A percentile compares a stretch with the other conserved stretches of the same genome.
Conservation (phyloP, 306 rosid genomes). For the Ceratonia siliqua region DNA sequence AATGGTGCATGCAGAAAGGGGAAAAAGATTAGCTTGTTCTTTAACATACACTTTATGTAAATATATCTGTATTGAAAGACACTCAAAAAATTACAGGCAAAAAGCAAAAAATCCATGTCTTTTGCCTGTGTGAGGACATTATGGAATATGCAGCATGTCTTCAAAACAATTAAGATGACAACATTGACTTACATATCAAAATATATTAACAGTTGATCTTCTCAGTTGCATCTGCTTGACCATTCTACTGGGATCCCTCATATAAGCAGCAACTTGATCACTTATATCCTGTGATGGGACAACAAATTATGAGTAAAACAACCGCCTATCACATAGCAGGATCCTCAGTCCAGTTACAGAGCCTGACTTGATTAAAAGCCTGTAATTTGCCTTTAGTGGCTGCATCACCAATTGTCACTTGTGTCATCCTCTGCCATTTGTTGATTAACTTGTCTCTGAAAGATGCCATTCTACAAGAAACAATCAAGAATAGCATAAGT, state of each 20-base stretch:
- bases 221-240: conserved; percentile 78
- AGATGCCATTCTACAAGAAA: conserved; percentile 62
- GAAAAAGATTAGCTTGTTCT: neutral
- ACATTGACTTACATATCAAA: conserved; percentile 68
- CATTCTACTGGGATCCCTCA: conserved; percentile 97
- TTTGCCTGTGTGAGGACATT: conserved; percentile 3
- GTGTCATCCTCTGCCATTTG: conserved; percentile 94
- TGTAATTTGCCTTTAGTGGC: conserved; percentile 79
- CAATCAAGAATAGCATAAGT: conserved; percentile 35
- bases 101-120: neutral
- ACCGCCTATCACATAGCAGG: neutral
- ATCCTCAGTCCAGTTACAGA: conserved; percentile 29
- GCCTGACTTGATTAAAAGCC: conserved; percentile 84
- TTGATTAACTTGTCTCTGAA: conserved; percentile 81
- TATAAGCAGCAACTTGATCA: conserved; percentile 76
- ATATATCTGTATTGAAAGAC: neutral
- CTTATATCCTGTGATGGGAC: conserved; percentile 65
- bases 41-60: neutral
- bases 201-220: conserved; percentile 55
- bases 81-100: neutral
- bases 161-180: conserved; percentile 7
- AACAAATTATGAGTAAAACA: conserved; percentile 1
- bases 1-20: neutral
- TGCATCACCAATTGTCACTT: conserved; percentile 86
- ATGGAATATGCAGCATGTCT: conserved; percentile 4